These are phyloP conservation scores for Phytopythium delawarense DNA, from an alignment of 352 stramenopile species.

Conservation along the genomic window DNA sequence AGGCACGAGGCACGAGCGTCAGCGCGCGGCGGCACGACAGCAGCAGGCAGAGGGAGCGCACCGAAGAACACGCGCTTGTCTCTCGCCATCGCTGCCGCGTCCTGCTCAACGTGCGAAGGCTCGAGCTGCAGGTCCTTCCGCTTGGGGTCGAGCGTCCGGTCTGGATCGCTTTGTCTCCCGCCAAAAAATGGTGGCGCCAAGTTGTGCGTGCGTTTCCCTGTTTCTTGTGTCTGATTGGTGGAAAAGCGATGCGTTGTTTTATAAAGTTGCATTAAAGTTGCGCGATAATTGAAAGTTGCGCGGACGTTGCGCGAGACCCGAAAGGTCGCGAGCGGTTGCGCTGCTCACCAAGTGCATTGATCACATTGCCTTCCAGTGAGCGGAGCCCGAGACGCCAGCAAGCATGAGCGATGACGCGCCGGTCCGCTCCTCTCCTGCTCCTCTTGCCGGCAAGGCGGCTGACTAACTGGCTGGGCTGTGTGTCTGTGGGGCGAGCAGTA, in stretches of 20 bases:
- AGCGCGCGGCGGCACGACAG: background rate
- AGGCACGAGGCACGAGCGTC: background rate
- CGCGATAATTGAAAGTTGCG: background rate
- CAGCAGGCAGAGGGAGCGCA: background rate
- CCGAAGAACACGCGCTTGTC: constrained; percentile 38
- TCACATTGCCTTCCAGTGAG: background rate
- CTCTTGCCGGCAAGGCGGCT: background rate
- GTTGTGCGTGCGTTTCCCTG: background rate
- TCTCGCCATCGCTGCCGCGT: constrained; percentile 11
- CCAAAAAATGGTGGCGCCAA: background rate
- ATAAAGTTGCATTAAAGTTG: background rate
- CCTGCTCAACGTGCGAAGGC: too few species aligned
- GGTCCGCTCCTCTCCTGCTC: background rate
- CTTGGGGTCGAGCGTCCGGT: background rate
- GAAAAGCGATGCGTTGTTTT: background rate
- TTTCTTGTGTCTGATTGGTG: background rate
- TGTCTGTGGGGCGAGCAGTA: constrained; percentile 28
- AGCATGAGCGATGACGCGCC: constrained; percentile 4
- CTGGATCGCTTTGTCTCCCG: background rate
- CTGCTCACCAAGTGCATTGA: background rate
- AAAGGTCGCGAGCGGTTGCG: constrained; percentile 5
- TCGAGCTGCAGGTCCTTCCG: too few species aligned
- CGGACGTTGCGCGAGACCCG: background rate
- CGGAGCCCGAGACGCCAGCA: background rate
- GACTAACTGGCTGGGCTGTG: background rate